Percentiles rank a stretch among this genome's conserved stretches.
Evolutionary conservation across 345 rosid species (phyloP).

Genomic region (Hypericum androsaemum): DNA sequence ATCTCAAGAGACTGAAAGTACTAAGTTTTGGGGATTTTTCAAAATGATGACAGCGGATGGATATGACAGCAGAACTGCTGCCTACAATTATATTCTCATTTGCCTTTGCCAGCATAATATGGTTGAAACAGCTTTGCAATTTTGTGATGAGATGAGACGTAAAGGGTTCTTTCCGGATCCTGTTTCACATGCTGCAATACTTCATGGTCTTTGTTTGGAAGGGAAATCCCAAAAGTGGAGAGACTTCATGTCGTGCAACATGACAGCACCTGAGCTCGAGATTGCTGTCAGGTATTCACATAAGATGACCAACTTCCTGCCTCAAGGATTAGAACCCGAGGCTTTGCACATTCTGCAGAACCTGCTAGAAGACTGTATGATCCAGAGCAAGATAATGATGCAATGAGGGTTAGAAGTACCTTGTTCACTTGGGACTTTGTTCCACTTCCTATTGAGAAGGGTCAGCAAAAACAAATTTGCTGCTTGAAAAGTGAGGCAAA

Average conservation of each 20-base stretch:
- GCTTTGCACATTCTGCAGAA: conserved; percentile 38
- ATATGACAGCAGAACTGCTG: conserved; percentile 42
- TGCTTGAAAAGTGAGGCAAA: too few relatives aligned
- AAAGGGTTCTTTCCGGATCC: conserved; percentile 59
- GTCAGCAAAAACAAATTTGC: too few relatives aligned
- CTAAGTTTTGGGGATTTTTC: conserved; percentile 41
- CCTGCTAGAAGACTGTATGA: conserved; percentile 25
- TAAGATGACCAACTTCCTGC: conserved; percentile 31
- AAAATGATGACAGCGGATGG: conserved; percentile 52
- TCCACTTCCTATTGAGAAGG: too few relatives aligned
- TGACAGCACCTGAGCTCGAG: conserved; percentile 38
- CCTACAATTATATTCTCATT: conserved; percentile 47
- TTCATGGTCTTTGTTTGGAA: conserved; percentile 56
- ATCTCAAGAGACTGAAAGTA: conserved; percentile 21
- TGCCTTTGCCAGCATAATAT: conserved; percentile 58
- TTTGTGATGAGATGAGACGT: conserved; percentile 39
- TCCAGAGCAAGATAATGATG: conserved; percentile 12
- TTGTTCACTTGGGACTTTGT: neutral
- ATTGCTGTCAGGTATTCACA: conserved; percentile 39
- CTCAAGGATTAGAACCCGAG: conserved; percentile 32
- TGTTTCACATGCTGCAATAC: conserved; percentile 45
- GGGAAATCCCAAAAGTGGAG: conserved; percentile 50
- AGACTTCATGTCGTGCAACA: conserved; percentile 23
- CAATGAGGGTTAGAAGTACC: conserved; percentile 1
- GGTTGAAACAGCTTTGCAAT: conserved; percentile 49